Percentiles rank a stretch among this genome's conserved stretches.
Evolutionary conservation across 805 yeast genomes (phyloP).

Genomic region (Monosporozyma yasuniensis): DNA sequence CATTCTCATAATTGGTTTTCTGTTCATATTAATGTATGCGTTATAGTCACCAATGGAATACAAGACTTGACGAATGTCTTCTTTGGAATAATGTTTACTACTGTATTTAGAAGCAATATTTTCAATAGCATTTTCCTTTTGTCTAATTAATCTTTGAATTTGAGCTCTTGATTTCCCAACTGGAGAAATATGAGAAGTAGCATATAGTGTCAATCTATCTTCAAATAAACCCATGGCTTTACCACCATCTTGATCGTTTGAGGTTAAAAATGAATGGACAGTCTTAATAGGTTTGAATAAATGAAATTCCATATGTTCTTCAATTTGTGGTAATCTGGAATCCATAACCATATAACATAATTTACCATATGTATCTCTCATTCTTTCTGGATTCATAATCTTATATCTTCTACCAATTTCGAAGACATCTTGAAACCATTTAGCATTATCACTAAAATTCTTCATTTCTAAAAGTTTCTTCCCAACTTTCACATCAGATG

Average conservation of each 20-base stretch:
- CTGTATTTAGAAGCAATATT: constrained; percentile 42
- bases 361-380: constrained; percentile 74
- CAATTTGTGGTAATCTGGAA: constrained; percentile 63
- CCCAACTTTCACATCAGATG: constrained; percentile 65
- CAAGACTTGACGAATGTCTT: constrained; percentile 60
- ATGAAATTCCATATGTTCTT: constrained; percentile 65
- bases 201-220: constrained; percentile 51
- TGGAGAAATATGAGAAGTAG: constrained; percentile 60
- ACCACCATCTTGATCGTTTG: constrained; percentile 32
- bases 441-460: constrained; percentile 59
- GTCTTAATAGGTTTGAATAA: constrained; percentile 64
- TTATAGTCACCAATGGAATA: constrained; percentile 77
- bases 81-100: constrained; percentile 37
- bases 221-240: constrained; percentile 39
- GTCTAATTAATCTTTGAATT: constrained; percentile 50
- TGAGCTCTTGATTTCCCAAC: constrained; percentile 45
- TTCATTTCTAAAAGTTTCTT: constrained; percentile 54
- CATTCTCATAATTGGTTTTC: constrained; percentile 59
- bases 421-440: constrained; percentile 62
- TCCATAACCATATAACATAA: constrained; percentile 82
- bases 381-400: constrained; percentile 74
- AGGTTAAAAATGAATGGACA: constrained; percentile 40
- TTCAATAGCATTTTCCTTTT: constrained; percentile 65
- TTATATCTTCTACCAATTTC: constrained; percentile 77
- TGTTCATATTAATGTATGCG: constrained; percentile 59